phyloP scores from a whole-genome alignment of 2,329 filamentous ascomycete genomes.

The Cytospora paraplurivora region DNA sequence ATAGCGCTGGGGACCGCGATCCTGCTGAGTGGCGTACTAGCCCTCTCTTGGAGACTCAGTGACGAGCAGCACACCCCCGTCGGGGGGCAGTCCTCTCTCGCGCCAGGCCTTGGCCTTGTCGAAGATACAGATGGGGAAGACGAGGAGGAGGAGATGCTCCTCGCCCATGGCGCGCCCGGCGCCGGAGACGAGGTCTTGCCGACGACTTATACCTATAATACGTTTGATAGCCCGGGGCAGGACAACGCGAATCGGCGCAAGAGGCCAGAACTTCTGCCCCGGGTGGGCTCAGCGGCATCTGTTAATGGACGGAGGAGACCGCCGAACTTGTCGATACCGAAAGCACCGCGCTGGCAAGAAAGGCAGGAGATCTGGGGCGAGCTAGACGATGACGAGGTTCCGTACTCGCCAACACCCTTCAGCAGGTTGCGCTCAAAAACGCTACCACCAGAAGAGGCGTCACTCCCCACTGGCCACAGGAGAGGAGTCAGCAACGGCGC shows the following conservation, averaged over 20 bases:
- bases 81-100: slow-evolving; percentile 68
- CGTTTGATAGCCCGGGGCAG: slow-evolving; percentile 45
- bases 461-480: slow-evolving; percentile 41
- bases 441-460: slow-evolving; percentile 43
- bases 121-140: slow-evolving; percentile 68
- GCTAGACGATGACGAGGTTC: slow-evolving; percentile 70
- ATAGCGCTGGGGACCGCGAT: slow-evolving; percentile 87
- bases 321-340: slow-evolving; percentile 9
- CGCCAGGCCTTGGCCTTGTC: slow-evolving; percentile 80
- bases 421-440: slow-evolving; percentile 52
- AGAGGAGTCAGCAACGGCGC: slow-evolving; percentile 38
- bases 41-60: slow-evolving; percentile 89
- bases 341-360: slow-evolving; percentile 60
- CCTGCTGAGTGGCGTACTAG: slow-evolving; percentile 83
- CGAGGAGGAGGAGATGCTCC: slow-evolving; percentile 59
- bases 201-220: slow-evolving; percentile 49
- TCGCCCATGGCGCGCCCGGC: slow-evolving; percentile 50
- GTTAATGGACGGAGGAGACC: slow-evolving; percentile 16
- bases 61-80: slow-evolving; percentile 68
- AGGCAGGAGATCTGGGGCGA: slow-evolving; percentile 85
- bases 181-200: slow-evolving; percentile 42
- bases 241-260: slow-evolving; percentile 29
- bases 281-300: slow-evolving; percentile 9
- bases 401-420: slow-evolving; percentile 40
- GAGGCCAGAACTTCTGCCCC: slow-evolving; percentile 34